Conservation (phyloP, 2,329 filamentous ascomycete species). For the Sporothrix variecibatus region DNA sequence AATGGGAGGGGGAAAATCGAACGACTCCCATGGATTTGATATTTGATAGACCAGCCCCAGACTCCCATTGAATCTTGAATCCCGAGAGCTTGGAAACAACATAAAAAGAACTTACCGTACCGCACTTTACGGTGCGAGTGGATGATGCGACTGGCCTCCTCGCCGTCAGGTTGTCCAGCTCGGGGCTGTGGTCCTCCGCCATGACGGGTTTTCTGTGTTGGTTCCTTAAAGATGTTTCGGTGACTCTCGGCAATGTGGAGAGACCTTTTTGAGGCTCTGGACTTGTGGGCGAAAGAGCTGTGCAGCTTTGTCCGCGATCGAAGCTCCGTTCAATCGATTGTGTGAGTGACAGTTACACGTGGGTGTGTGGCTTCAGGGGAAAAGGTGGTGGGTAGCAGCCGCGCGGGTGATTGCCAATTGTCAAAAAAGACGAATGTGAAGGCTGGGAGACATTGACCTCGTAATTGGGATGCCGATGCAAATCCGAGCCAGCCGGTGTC, state of each 20-base stretch:
- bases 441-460: background rate
- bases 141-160: constrained; percentile 68
- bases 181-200: constrained; percentile 49
- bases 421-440: background rate
- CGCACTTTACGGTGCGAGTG: constrained; percentile 69
- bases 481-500: constrained; percentile 29
- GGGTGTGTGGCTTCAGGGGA: background rate
- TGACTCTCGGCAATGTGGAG: constrained; percentile 31
- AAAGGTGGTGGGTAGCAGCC: background rate
- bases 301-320: background rate
- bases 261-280: background rate
- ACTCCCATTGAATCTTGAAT: background rate
- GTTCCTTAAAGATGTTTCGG: constrained; percentile 14
- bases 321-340: background rate
- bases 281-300: background rate
- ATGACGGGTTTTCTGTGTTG: constrained; percentile 38
- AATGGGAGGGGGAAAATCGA: background rate
- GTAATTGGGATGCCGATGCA: constrained; percentile 31
- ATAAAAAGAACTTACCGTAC: constrained; percentile 55
- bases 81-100: background rate
- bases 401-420: constrained; percentile 1
- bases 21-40: background rate
- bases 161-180: constrained; percentile 60
- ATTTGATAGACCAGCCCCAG: background rate
- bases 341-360: background rate